Conservation (phyloP, 768 basidiomycete species). For the Amylocystis lapponica region DNA sequence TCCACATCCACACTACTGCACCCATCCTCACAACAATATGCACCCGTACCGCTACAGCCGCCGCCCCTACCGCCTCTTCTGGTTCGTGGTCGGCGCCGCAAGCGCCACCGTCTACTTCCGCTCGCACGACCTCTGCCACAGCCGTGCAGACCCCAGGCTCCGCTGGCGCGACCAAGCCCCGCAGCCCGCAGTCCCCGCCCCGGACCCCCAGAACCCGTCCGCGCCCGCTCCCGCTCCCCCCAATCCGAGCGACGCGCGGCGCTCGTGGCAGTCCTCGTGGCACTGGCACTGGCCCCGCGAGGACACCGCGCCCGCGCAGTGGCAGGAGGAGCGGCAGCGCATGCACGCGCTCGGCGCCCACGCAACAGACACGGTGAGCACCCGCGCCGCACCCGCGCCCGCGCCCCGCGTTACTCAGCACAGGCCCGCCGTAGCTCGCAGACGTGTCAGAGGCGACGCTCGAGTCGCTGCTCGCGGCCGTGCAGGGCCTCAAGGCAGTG, state of each 20-base stretch:
- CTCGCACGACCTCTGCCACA: conserved; percentile 36
- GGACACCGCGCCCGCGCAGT: conserved; percentile 1
- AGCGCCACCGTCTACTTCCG: conserved; percentile 30
- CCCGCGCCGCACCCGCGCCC: too few species aligned
- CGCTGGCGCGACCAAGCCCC: conserved; percentile 23
- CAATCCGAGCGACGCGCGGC: background rate
- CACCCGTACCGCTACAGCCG: conserved; percentile 18
- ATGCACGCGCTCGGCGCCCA: conserved; percentile 28
- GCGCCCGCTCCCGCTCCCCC: background rate
- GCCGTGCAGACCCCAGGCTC: conserved; percentile 21
- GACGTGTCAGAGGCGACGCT: conserved; percentile 67
- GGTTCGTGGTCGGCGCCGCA: conserved; percentile 61
- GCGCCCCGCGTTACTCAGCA: conserved; percentile 2
- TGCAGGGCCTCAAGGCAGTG: conserved; percentile 57
- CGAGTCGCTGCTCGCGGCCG: conserved; percentile 49
- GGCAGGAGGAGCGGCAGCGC: conserved; percentile 17
- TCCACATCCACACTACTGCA: background rate
- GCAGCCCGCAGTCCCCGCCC: conserved; percentile 18
- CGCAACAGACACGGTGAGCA: conserved; percentile 24
- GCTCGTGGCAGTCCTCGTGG: background rate
- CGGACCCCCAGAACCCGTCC: conserved; percentile 1
- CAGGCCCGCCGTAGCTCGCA: conserved; percentile 48
- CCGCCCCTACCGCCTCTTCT: conserved; percentile 55
- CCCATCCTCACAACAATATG: background rate
- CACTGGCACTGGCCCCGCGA: background rate